Evolutionary conservation across 768 basidiomycete genomes (phyloP).

Genomic region (Lyophyllum decastes): DNA sequence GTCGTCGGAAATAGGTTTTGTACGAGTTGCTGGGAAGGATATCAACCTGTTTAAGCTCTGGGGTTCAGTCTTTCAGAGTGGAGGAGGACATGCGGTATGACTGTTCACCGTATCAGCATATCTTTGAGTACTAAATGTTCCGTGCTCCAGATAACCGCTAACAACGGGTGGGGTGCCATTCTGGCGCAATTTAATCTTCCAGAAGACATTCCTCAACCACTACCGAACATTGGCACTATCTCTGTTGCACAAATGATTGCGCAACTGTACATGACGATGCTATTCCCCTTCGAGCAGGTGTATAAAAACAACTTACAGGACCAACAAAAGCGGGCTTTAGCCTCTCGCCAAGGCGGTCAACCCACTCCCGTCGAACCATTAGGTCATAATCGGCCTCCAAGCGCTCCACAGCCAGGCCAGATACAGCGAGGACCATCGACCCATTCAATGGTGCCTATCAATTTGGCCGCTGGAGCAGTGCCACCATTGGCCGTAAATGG

Average conservation of each 20-base stretch:
- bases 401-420: constrained; percentile 18
- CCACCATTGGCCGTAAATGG: constrained; percentile 24
- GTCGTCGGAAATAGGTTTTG: constrained; percentile 58
- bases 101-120: constrained; percentile 5
- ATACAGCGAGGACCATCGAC: constrained; percentile 25
- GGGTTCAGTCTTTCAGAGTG: constrained; percentile 57
- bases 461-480: neutral
- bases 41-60: constrained; percentile 78
- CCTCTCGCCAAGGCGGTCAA: constrained; percentile 38
- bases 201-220: constrained; percentile 45
- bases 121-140: constrained; percentile 12
- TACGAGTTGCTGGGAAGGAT: constrained; percentile 74
- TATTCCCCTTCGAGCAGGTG: constrained; percentile 72
- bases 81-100: constrained; percentile 65
- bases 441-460: neutral
- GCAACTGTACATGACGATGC: constrained; percentile 61
- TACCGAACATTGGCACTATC: constrained; percentile 47
- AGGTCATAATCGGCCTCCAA: constrained; percentile 10
- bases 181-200: constrained; percentile 62
- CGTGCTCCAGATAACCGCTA: constrained; percentile 42
- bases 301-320: constrained; percentile 65
- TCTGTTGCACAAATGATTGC: constrained; percentile 53
- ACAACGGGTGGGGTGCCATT: constrained; percentile 58
- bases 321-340: constrained; percentile 56
- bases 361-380: constrained; percentile 18